Evolutionary conservation across 192 early-diverging fungal species (phyloP), one percentile per base, ranked within the genome.

Genomic region (Coemansia sp.): DNA sequence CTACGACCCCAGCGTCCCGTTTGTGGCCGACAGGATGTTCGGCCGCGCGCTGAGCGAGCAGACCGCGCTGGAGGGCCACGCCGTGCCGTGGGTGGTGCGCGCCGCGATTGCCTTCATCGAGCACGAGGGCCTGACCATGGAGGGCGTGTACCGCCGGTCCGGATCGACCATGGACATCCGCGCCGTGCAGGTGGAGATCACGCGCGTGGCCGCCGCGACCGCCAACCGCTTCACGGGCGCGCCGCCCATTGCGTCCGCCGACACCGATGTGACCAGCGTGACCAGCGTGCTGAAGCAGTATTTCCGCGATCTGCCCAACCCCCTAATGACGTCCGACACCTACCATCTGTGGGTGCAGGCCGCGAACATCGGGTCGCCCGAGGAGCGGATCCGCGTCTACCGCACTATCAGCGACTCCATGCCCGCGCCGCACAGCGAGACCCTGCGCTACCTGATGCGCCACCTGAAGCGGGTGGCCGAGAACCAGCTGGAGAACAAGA

Each of bases 211-310:
- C 23, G 51, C 72, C 3, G 56, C 81, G 1, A 80, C 83, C 17
- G 51, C 78, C 13, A 69, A 78, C 49, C 71, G 77, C 41, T 76
- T 78, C 4, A 63, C 66, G 37, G 62, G 82, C 21, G 23, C 21
- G 35, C 43, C 42, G 19, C 43, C 56, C 3, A 70, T 69, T 26
- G 73, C 73, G 4, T 14, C 58, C 0, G 17, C 58, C 1, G 61
- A 61, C 13, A 64, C 63, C 60, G 89, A 91, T 55, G 86, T 91
- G 26, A 82, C 85, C 38, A 86, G 84, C 32, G 81, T 88, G n/a
- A 91, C 89, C 0, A 85, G 84, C 52, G 80, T 91, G 21, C 68
- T 91, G 23, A 91, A 89, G 62, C 88, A 91, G 68, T 91, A 89
- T 53, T 81, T 91, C 40, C 80, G 89, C 35, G 84, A 84, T 35